Evolutionary conservation across 805 yeast genomes (phyloP).

Genomic region (Candida schatavii): DNA sequence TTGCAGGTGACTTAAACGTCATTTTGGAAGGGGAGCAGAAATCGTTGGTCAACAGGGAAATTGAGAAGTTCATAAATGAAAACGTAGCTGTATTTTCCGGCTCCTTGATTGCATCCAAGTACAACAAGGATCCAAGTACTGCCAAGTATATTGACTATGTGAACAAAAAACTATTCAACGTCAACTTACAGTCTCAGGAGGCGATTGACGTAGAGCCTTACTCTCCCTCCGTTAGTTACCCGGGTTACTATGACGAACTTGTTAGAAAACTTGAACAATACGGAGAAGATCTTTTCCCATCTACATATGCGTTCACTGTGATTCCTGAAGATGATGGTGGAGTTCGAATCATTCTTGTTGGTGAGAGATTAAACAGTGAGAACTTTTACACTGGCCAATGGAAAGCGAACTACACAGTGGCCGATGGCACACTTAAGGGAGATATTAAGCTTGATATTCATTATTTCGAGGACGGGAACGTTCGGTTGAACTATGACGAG

Average conservation of each 20-base stretch:
- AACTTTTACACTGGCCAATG: slow-evolving; percentile 91
- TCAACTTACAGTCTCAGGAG: slow-evolving; percentile 50
- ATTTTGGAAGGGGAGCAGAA: slow-evolving; percentile 20
- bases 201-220: slow-evolving; percentile 54
- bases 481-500: slow-evolving; percentile 56
- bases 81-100: slow-evolving; percentile 29
- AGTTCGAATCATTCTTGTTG: slow-evolving; percentile 58
- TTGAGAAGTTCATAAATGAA: slow-evolving; percentile 27
- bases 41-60: slow-evolving; percentile 23
- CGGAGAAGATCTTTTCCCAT: slow-evolving; percentile 65
- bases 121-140: slow-evolving; percentile 28
- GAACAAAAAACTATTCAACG: slow-evolving; percentile 48
- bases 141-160: slow-evolving; percentile 54
- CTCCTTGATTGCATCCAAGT: slow-evolving; percentile 29
- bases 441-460: slow-evolving; percentile 70
- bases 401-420: slow-evolving; percentile 57
- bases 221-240: slow-evolving; percentile 22
- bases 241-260: slow-evolving; percentile 26
- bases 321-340: slow-evolving; percentile 25
- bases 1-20: slow-evolving; percentile 21
- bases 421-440: slow-evolving; percentile 43
- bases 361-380: slow-evolving; percentile 65
- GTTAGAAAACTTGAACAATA: slow-evolving; percentile 44
- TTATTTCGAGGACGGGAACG: slow-evolving; percentile 96
- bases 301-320: slow-evolving; percentile 44